Evolutionary conservation across 2,329 filamentous ascomycete species (phyloP), one percentile per base, ranked within the genome.

Genomic region (Kalmusia sp.): DNA sequence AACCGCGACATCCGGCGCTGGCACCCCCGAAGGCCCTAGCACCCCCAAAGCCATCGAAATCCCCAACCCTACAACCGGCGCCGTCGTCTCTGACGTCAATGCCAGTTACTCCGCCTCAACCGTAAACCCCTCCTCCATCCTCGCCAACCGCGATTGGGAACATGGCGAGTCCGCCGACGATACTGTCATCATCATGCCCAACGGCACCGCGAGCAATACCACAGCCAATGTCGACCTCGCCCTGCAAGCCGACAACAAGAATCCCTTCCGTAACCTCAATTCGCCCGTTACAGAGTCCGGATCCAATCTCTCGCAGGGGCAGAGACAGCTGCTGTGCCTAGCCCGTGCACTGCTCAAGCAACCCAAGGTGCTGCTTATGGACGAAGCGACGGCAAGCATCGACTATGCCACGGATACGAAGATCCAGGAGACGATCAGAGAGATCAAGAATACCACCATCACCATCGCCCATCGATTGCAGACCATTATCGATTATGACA

Each of bases 401-500:
- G 95, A 99, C 77, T 98, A 98, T 76, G 89, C 88, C 4, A 99
- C 95, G 2, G 95, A 99, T 68, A 83, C 88, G 44, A 97, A 96
- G 79, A 98, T 99, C 63, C 95, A 99, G 76, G 92, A 91, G 66
- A 98, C 95, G 0, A 93, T 99, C 56, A 89, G 92, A n/a, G 90
- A 96, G 73, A 84, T 98, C 64, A 89, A 87, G 61, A 82, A 92
- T 73, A 99, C 95, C 0, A 96, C 96, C 55, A 91, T 98, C 71
- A 98, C 95, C 0, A 98, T 99, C 68, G 95, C 95, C 0, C 95
- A 99, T 76, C 87, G 95, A 15, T 81, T 99, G 59, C 92, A 96
- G 71, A 99, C 95, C 0, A 98, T 99, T 74, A 93, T 95, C 24
- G 95, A 99, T 72, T 99, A 98, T 69, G 95, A 99, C 78, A 96